Evolutionary conservation across 768 basidiomycete species (phyloP).

Genomic region (Arthromyces matolae): DNA sequence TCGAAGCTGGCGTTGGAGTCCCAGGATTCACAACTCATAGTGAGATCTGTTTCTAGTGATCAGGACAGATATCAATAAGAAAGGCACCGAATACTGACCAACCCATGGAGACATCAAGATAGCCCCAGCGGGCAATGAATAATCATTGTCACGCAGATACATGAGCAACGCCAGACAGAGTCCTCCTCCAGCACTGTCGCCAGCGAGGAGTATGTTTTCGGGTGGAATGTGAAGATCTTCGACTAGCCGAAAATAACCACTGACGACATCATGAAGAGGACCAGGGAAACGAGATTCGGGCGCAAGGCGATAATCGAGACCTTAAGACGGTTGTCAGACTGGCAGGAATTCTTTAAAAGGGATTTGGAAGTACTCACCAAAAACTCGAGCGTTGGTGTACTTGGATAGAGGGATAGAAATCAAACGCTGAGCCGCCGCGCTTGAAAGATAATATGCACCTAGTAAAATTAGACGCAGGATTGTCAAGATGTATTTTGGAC

Average conservation of each 20-base stretch:
- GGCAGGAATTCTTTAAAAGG: neutral
- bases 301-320: constrained; percentile 92
- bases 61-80: constrained; percentile 1
- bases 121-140: constrained; percentile 78
- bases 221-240: constrained; percentile 89
- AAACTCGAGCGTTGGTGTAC: constrained; percentile 83
- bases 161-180: constrained; percentile 80
- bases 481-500: neutral
- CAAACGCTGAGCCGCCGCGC: constrained; percentile 84
- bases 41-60: constrained; percentile 61
- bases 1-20: constrained; percentile 88
- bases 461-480: neutral
- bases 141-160: constrained; percentile 91
- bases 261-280: constrained; percentile 80
- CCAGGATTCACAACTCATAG: constrained; percentile 99
- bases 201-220: constrained; percentile 83
- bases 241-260: constrained; percentile 80
- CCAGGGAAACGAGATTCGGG: constrained; percentile 95
- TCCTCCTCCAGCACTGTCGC: constrained; percentile 94
- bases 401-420: constrained; percentile 91
- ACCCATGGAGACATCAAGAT: constrained; percentile 96
- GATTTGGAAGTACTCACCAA: constrained; percentile 38
- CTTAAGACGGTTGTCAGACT: constrained; percentile 35
- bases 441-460: constrained; percentile 93
- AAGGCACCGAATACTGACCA: constrained; percentile 49